Conservation (phyloP, 805 yeast species). For the Ogataea kodamae region DNA sequence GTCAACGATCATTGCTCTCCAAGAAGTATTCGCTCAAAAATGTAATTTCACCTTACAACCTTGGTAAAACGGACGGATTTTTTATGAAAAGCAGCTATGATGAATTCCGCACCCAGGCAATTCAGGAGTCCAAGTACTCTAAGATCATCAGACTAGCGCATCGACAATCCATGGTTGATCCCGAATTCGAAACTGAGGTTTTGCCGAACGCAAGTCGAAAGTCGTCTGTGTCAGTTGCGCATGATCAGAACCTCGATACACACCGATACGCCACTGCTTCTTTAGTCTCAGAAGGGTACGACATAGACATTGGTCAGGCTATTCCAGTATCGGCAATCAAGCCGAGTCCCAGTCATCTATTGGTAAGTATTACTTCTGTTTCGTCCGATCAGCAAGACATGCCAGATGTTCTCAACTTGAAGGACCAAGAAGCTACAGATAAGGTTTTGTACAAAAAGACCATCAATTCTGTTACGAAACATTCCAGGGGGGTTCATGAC, state of each 20-base stretch:
- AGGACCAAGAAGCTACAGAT: too few species aligned
- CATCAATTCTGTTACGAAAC: too few species aligned
- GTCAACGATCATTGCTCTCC: too few species aligned
- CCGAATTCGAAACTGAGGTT: too few species aligned
- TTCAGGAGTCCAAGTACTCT: conserved; percentile 9
- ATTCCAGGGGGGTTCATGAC: too few species aligned
- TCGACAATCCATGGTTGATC: not conserved
- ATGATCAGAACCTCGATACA: too few species aligned
- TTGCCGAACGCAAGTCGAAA: too few species aligned
- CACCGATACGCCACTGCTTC: not conserved
- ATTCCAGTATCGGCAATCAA: conserved; percentile 1
- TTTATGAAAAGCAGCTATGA: conserved; percentile 4
- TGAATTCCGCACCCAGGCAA: conserved; percentile 3
- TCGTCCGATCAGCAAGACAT: not conserved
- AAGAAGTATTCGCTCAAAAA: too few species aligned
- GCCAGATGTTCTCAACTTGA: too few species aligned
- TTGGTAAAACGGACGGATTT: conserved; percentile 1
- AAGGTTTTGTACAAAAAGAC: too few species aligned
- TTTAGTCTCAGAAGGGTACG: conserved; percentile 1
- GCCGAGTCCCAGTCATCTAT: not conserved
- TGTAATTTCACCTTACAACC: conserved; percentile 8
- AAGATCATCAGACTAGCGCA: conserved; percentile 8
- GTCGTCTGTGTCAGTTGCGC: too few species aligned
- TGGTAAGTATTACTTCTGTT: conserved; percentile 1
- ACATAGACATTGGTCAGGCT: conserved; percentile 4